Evolutionary conservation across 1,139 yeast genomes (phyloP).

Genomic region (Taiozyma onychis): DNA sequence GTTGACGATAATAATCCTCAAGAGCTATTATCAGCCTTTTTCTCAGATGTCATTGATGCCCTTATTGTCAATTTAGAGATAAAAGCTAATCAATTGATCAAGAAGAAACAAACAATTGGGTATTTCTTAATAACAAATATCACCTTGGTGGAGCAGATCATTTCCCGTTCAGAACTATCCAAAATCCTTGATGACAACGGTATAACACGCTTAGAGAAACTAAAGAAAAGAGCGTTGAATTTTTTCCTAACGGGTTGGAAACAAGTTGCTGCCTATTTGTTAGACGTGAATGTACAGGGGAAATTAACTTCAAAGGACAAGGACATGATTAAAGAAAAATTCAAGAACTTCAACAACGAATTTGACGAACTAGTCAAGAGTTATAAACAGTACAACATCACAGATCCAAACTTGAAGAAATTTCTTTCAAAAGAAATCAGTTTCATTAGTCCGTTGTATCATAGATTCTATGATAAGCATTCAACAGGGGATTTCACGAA

Average conservation of each 20-base stretch:
- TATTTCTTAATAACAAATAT: conserved; percentile 67
- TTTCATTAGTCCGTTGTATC: conserved; percentile 76
- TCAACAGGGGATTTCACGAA: conserved; percentile 68
- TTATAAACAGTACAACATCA: conserved; percentile 58
- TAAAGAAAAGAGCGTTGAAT: conserved; percentile 72
- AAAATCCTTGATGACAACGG: conserved; percentile 62
- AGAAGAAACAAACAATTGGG: conserved; percentile 46
- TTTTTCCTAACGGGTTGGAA: conserved; percentile 83
- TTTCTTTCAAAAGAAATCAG: conserved; percentile 62
- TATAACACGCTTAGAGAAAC: conserved; percentile 54
- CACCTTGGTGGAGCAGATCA: conserved; percentile 67
- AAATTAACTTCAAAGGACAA: conserved; percentile 61
- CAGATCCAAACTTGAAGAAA: conserved; percentile 60
- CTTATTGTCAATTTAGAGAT: conserved; percentile 55
- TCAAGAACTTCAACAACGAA: conserved; percentile 73
- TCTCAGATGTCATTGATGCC: conserved; percentile 73
- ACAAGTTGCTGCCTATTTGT: conserved; percentile 64
- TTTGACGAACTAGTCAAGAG: conserved; percentile 68
- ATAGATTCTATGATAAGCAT: conserved; percentile 75
- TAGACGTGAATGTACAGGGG: conserved; percentile 64
- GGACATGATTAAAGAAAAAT: conserved; percentile 82
- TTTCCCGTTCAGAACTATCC: conserved; percentile 54
- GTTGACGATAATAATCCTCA: conserved; percentile 38
- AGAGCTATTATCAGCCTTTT: conserved; percentile 54
- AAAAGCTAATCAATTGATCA: conserved; percentile 43